Percentiles rank a stretch among this genome's conserved stretches.
These are phyloP conservation scores for Carallia pectinifolia DNA, from an alignment of 345 rosid genomes.

Conservation along the genomic window DNA sequence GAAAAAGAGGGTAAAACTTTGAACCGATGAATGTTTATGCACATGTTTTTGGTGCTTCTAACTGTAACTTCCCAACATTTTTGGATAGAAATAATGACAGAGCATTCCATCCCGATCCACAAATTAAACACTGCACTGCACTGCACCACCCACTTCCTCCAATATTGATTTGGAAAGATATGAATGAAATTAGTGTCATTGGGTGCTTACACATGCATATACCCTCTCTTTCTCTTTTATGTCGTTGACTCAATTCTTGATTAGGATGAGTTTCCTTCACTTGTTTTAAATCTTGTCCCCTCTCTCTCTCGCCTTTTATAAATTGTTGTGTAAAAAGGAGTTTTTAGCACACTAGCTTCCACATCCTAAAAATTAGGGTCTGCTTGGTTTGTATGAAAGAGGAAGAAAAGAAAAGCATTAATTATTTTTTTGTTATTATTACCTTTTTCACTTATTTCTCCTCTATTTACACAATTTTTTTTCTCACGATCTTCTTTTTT, in stretches of 20 bases:
- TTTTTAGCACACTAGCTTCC: too few species aligned
- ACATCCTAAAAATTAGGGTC: too few species aligned
- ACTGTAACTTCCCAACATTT: slow-evolving; percentile 2
- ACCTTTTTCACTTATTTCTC: too few species aligned
- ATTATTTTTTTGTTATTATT: too few species aligned
- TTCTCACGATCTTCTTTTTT: too few species aligned
- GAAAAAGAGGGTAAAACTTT: too few species aligned
- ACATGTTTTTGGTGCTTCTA: slow-evolving; percentile 3
- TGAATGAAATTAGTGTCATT: slow-evolving; percentile 1
- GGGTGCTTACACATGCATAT: background rate
- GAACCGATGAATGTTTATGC: background rate
- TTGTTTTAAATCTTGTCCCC: background rate
- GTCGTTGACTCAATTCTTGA: slow-evolving; percentile 24
- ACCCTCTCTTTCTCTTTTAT: background rate
- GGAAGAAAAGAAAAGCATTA: too few species aligned
- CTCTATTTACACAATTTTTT: too few species aligned
- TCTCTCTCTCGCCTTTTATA: background rate
- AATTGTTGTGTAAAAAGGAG: too few species aligned
- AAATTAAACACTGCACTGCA: slow-evolving; percentile 5
- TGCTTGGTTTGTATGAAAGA: too few species aligned
- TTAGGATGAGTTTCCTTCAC: slow-evolving; percentile 3
- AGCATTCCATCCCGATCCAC: slow-evolving; percentile 9
- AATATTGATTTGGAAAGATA: slow-evolving; percentile 11
- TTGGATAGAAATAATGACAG: slow-evolving; percentile 21
- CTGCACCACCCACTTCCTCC: background rate